Conservation (phyloP, 176 grass and related monocot genomes). For the Raddia guianensis region DNA sequence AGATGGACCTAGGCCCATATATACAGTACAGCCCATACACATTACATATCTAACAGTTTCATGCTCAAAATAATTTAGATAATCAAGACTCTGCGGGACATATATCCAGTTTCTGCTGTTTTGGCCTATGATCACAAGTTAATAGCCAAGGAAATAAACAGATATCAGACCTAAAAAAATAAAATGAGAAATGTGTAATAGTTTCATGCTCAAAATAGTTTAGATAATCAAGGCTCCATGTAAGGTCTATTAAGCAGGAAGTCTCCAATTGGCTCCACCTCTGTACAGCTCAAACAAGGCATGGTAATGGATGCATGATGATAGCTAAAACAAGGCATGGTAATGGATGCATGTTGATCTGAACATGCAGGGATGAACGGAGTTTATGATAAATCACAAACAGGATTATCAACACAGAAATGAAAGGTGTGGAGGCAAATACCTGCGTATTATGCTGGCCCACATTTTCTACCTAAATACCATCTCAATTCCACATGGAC, state of each 20-base stretch:
- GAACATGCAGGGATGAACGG: not conserved
- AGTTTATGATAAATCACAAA: not conserved
- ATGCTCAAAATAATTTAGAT: not conserved
- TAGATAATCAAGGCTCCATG: not conserved
- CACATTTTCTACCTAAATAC: too few relatives aligned
- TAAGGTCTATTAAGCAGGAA: not conserved
- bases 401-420: too few relatives aligned
- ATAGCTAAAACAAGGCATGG: conserved; percentile 3
- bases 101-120: conserved; percentile 99
- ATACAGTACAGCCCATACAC: too few relatives aligned
- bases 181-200: not conserved
- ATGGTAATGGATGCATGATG: not conserved
- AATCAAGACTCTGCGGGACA: conserved; percentile 53
- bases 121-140: conserved; percentile 68
- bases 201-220: not conserved
- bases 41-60: not conserved
- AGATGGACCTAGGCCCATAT: too few relatives aligned
- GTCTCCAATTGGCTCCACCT: not conserved
- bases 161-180: not conserved
- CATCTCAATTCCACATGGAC: too few relatives aligned
- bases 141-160: conserved; percentile 35
- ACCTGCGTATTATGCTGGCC: too few relatives aligned
- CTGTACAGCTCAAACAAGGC: conserved; percentile 8
- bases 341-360: not conserved
- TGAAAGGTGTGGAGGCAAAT: too few relatives aligned